These are phyloP conservation scores for Mycena epipterygia DNA, from an alignment of 768 basidiomycete genomes.

Conservation along the genomic window DNA sequence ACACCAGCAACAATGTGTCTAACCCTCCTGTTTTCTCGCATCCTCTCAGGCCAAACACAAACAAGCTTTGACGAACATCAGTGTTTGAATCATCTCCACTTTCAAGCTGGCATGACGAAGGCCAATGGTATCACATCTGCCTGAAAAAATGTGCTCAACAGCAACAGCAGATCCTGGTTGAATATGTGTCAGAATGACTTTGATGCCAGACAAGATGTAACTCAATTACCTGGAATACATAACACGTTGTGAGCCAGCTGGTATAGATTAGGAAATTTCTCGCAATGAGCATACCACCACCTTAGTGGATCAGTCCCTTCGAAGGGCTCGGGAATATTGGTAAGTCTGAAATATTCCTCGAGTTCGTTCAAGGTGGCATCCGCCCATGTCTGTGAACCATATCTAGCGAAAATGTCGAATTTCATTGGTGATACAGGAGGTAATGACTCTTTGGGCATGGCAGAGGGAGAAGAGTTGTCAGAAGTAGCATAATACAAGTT, in stretches of 20 bases:
- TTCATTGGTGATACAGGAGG: neutral
- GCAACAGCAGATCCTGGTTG: conserved; percentile 29
- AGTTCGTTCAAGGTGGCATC: conserved; percentile 15
- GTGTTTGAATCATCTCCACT: conserved; percentile 20
- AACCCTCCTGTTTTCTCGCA: neutral
- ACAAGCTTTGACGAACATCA: conserved; percentile 30
- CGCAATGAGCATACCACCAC: neutral
- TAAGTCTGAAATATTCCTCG: conserved; percentile 33
- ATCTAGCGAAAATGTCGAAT: neutral
- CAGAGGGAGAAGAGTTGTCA: neutral
- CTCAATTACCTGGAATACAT: neutral
- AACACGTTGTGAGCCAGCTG: neutral
- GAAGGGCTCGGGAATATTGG: neutral
- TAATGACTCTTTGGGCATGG: neutral
- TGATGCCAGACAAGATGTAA: neutral
- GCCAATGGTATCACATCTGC: conserved; percentile 24
- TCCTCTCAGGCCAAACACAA: conserved; percentile 6
- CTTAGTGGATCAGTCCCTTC: neutral
- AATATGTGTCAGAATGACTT: neutral
- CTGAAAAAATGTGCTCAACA: conserved; percentile 10
- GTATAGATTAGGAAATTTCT: neutral
- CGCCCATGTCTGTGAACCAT: neutral
- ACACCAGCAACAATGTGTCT: too few species aligned
- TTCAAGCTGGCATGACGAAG: conserved; percentile 32
- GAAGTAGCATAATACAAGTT: neutral